Base-by-base conservation (phyloP, 768 basidiomycete genomes). In the Podaxis rugospora region DNA sequence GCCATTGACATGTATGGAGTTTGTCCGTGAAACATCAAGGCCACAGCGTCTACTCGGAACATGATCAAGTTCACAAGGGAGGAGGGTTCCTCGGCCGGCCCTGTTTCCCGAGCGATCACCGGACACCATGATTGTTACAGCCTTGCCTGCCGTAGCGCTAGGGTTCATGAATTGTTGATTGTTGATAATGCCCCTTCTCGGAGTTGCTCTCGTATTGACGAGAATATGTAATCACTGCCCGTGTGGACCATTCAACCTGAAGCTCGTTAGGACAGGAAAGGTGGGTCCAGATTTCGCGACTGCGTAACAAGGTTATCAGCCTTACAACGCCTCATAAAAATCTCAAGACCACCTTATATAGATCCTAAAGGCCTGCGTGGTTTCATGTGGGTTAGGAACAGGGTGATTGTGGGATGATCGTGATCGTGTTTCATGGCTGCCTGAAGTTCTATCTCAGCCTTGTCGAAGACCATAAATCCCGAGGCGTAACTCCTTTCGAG, bases 1-100 rank as follows among this genome's bases (percentile, higher is more conserved):
- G 51, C 9, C 39, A 51, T 37, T 53, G 40, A 60, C 59, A 52
- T 59, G 58, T 52, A 42, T 59, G 58, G 58, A 53, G 51, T 35
- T 57, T 36, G 55, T 35, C 50, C 51, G 59, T 60, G 59, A 60
- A 60, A 60, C 59, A 60, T 60, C 59, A 52, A 60, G 49, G 28
- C 25, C 51, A 51, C 7, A 37, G 37, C 50, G 50, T 32, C 39
- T 58, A 21, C n/a, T 51, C 57, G 57, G 57, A 23, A 36, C 21
- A 9, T 50, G 55, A 46, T 44, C 42, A n/a, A 21, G 21, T 21
- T 21, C 21, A 21, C 21, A 21, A 23, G 39, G n/a, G 42, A 57
- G 44, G n/a, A n/a, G 42, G 28, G 35, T 56, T 58, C 37, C 57
- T 50, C 35, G 27, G 37, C 16, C 21, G 16, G 16, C 25, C 37